Base-by-base conservation (phyloP, 192 early-diverging fungal genomes). In the Coemansia sp. region DNA sequence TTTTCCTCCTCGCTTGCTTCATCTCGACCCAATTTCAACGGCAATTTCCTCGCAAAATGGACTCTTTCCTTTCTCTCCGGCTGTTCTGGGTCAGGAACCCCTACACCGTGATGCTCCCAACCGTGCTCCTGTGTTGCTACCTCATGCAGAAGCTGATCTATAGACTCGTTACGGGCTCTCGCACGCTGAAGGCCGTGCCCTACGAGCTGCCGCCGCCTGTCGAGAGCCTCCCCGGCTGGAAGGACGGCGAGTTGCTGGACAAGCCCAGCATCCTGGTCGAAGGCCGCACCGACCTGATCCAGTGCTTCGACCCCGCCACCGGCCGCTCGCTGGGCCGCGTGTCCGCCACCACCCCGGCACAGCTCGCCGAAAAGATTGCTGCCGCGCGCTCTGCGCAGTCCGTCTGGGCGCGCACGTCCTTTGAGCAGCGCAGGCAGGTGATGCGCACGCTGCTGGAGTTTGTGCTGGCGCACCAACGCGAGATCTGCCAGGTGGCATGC, bases 261-360 rank as follows among this genome's bases (percentile, higher is more conserved):
- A 26, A 20, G 30, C 71, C 71, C 14, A 50, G 59, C 18, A 74
- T 74, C 30, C 4, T 57, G 2, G 64, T 67, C 2, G 19, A 42
- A 24, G 49, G 29, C 13, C 36, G 35, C 1, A 59, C 71, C 2
- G 59, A 58, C 9, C 69, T 67, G 20, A 91, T 94, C 58, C 74
- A 82, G 19, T 91, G 89, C 60, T 94, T 84, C 53, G 91, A 94
- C 29, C 91, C 91, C 8, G 80, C 91, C 23, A 92, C 91, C 15
- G 91, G 89, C 14, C 77, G 83, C 35, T 80, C 78, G 15, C 79
- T 94, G 20, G 82, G 78, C 20, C 77, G 64, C 7, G 83, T 87
- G 29, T 78, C 58, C 32, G 72, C 78, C 19, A 80, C 81, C 15
- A 77, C 84, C 5, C 55, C 67, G 0, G 68, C 66, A 10, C 73